phyloP scores from a whole-genome alignment of 768 basidiomycete genomes.

The Lentinula sp. region DNA sequence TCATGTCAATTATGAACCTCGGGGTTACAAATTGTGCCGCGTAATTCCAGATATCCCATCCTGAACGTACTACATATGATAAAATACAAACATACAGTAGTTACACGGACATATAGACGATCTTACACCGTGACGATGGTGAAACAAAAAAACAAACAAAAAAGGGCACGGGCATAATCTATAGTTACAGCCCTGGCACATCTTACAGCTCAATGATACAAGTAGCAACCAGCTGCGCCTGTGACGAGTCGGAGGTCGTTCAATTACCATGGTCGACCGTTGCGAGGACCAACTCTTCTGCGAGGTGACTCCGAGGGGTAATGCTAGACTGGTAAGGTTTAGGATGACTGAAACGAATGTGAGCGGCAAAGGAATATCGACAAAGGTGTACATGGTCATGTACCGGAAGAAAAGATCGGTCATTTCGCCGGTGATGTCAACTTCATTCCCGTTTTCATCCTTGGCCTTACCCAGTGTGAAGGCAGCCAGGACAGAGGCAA shows the following conservation, averaged over 20 bases:
- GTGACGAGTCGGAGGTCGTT: not conserved
- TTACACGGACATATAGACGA: too few species aligned
- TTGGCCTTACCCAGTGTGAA: not conserved
- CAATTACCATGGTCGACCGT: not conserved
- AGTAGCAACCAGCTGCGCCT: too few species aligned
- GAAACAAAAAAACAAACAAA: too few species aligned
- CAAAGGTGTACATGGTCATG: not conserved
- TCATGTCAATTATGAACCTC: too few species aligned
- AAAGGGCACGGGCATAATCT: too few species aligned
- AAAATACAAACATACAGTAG: too few species aligned
- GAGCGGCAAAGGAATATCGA: not conserved
- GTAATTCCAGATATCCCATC: too few species aligned
- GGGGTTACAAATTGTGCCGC: too few species aligned
- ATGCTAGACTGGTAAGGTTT: not conserved
- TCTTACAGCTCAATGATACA: too few species aligned
- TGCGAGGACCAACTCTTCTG: not conserved
- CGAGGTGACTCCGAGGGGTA: not conserved
- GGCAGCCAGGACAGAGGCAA: not conserved
- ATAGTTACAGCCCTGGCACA: too few species aligned
- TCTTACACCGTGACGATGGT: too few species aligned
- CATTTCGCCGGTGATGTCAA: not conserved
- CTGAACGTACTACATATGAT: too few species aligned
- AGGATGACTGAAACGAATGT: not conserved
- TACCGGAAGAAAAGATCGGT: not conserved
- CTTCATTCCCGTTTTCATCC: slow-evolving; percentile 1